phyloP scores from a whole-genome alignment of 2,329 filamentous ascomycete species.

The Verticillium zaregamsianum region DNA sequence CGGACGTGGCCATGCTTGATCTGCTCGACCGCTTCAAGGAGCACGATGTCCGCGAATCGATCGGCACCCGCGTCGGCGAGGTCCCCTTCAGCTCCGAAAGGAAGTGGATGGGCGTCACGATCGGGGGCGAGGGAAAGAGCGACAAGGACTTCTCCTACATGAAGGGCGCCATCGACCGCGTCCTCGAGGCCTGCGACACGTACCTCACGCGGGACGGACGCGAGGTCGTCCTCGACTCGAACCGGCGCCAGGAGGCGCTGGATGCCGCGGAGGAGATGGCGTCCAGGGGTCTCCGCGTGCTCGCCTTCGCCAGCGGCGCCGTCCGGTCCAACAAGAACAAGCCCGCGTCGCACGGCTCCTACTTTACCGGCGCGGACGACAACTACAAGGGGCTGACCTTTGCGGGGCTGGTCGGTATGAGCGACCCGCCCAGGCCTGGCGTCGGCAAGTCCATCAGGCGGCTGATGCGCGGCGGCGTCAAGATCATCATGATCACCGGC shows the following conservation, averaged over 20 bases:
- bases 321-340: slow-evolving; percentile 36
- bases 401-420: slow-evolving; percentile 93
- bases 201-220: slow-evolving; percentile 83
- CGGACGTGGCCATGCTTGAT: slow-evolving; percentile 95
- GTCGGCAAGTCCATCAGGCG: slow-evolving; percentile 85
- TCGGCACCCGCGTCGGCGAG: slow-evolving; percentile 78
- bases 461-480: slow-evolving; percentile 89
- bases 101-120: slow-evolving; percentile 98
- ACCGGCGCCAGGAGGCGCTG: slow-evolving; percentile 67
- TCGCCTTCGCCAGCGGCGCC: slow-evolving; percentile 87
- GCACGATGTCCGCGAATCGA: slow-evolving; percentile 81
- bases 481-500: slow-evolving; percentile 98
- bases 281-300: slow-evolving; percentile 79
- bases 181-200: slow-evolving; percentile 83
- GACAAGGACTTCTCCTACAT: slow-evolving; percentile 85
- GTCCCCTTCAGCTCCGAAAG: slow-evolving; percentile 95
- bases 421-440: slow-evolving; percentile 86
- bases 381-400: slow-evolving; percentile 81
- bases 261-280: slow-evolving; percentile 85
- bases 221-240: slow-evolving; percentile 79
- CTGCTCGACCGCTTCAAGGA: slow-evolving; percentile 87
- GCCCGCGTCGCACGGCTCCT: neutral
- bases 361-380: slow-evolving; percentile 39
- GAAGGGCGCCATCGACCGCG: slow-evolving; percentile 87
- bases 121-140: slow-evolving; percentile 53